Evolutionary conservation across 129 eudicot genomes (phyloP).

Genomic region (Lactuca saligna): DNA sequence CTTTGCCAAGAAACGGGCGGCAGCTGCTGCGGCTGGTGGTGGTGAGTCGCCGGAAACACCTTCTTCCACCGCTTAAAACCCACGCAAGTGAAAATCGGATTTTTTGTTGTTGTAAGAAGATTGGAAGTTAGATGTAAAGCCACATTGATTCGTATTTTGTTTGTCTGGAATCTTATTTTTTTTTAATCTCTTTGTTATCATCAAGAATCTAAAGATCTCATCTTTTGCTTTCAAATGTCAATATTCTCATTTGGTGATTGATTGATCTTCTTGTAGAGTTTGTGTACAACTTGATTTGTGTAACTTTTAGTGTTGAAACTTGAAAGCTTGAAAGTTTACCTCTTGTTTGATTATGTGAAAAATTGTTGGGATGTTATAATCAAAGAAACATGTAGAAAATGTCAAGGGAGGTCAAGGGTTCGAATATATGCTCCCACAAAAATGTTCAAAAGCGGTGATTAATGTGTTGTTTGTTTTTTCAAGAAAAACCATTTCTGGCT

Average conservation of each 20-base stretch:
- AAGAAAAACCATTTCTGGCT: no score
- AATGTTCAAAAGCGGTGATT: no score
- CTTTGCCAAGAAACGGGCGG: slow-evolving; percentile 87
- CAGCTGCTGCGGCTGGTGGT: slow-evolving; percentile 48
- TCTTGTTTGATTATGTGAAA: neutral
- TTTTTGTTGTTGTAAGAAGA: slow-evolving; percentile 15
- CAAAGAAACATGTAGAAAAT: no score
- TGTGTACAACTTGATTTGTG: neutral
- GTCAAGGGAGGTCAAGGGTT: no score
- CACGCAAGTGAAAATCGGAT: slow-evolving; percentile 19
- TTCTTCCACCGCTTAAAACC: slow-evolving; percentile 44
- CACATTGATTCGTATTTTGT: slow-evolving; percentile 24
- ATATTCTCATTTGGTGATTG: neutral
- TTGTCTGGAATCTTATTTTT: slow-evolving; percentile 25
- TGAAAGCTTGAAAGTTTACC: slow-evolving; percentile 2
- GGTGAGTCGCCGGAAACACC: slow-evolving; percentile 51
- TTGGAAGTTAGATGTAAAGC: slow-evolving; percentile 46
- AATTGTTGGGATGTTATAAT: neutral
- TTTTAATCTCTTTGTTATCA: slow-evolving; percentile 7
- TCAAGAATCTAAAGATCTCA: slow-evolving; percentile 24
- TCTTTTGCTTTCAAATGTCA: slow-evolving; percentile 3
- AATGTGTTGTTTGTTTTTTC: no score
- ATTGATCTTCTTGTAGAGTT: slow-evolving; percentile 15
- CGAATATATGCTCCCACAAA: no score
- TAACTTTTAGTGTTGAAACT: neutral